phyloP scores from a whole-genome alignment of 345 rosid species.

The Rhizophora mangle region DNA sequence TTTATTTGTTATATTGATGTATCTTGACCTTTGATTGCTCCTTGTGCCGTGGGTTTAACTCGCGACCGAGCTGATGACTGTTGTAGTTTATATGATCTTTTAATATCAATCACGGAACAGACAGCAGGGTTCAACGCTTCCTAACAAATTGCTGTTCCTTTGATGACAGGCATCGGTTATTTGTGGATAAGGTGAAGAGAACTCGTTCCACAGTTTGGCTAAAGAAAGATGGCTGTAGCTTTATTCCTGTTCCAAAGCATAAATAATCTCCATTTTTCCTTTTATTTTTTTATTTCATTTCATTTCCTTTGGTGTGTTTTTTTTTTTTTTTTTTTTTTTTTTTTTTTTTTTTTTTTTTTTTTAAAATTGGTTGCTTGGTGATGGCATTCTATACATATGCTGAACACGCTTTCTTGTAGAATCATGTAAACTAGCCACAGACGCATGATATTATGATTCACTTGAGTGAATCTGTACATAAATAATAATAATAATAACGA shows the following conservation, averaged over 20 bases:
- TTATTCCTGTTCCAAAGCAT: constrained; percentile 38
- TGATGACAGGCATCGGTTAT: constrained; percentile 62
- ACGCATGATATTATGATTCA: background rate
- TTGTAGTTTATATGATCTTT: no score
- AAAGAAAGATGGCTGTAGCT: constrained; percentile 46
- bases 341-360: no score
- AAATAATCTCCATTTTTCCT: constrained; percentile 5
- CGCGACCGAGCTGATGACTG: no score
- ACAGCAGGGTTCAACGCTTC: background rate
- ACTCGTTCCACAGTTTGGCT: constrained; percentile 77
- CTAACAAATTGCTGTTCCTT: constrained; percentile 1
- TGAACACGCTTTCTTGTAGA: background rate
- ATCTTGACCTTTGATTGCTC: no score
- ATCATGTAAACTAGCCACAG: background rate
- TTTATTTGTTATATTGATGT: no score
- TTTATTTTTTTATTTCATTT: background rate
- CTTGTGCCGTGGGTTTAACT: no score
- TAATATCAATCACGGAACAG: no score
- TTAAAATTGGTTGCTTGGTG: background rate
- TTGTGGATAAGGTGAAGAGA: constrained; percentile 57
- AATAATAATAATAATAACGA: no score
- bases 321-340: background rate
- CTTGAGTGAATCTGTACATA: no score
- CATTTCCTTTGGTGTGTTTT: background rate
- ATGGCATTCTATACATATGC: background rate